Evolutionary conservation across 768 basidiomycete genomes (phyloP).

Genomic region (Psilocybe sp.): DNA sequence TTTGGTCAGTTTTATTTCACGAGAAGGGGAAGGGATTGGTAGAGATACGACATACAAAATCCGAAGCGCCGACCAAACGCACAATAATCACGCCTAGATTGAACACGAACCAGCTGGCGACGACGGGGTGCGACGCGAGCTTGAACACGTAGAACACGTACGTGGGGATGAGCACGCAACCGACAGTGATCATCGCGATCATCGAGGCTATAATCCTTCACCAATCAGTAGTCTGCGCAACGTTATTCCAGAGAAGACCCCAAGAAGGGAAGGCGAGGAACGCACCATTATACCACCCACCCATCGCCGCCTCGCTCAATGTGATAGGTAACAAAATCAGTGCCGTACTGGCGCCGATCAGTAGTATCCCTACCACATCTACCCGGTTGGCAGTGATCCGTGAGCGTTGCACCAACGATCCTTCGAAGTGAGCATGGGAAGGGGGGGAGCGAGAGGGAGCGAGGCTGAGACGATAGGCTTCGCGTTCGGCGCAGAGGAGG

Average conservation of each 20-base stretch:
- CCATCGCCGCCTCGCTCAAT: slow-evolving; percentile 34
- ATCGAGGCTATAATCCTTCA: slow-evolving; percentile 37
- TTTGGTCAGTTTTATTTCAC: too few species aligned
- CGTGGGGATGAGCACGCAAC: slow-evolving; percentile 39
- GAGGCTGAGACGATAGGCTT: slow-evolving; percentile 30
- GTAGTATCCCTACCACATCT: slow-evolving; percentile 46
- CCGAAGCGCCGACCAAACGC: slow-evolving; percentile 56
- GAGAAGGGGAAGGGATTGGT: background rate
- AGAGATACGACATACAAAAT: slow-evolving; percentile 56
- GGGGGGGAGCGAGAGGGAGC: slow-evolving; percentile 9
- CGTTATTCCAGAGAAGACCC: too few species aligned
- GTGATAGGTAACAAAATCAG: slow-evolving; percentile 48
- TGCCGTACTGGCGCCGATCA: slow-evolving; percentile 38
- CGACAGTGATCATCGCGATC: slow-evolving; percentile 50
- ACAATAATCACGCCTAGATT: slow-evolving; percentile 62
- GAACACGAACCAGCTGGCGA: slow-evolving; percentile 56
- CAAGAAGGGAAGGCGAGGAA: background rate
- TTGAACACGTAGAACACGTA: slow-evolving; percentile 47
- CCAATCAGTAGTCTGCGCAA: too few species aligned
- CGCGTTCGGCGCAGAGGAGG: slow-evolving; percentile 53
- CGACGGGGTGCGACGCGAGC: slow-evolving; percentile 54
- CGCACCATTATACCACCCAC: slow-evolving; percentile 46
- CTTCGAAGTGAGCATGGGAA: too few species aligned
- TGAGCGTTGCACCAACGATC: background rate
- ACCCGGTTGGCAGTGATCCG: background rate